These are phyloP conservation scores for Claviceps pazoutovae DNA, from an alignment of 2,329 filamentous ascomycete species.

Conservation along the genomic window DNA sequence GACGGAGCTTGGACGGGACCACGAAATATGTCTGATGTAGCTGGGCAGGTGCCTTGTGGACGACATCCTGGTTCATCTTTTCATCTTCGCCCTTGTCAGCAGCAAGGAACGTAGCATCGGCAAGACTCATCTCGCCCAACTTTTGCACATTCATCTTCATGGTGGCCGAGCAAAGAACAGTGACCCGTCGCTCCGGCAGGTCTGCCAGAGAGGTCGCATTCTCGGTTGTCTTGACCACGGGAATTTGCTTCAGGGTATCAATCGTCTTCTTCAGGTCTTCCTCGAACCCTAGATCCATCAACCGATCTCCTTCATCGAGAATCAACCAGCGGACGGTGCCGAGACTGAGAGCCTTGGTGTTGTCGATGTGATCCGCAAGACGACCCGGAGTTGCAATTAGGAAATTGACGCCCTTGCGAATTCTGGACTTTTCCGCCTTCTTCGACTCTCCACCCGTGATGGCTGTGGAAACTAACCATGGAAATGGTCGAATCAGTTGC, in stretches of 20 bases:
- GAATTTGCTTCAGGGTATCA: constrained; percentile 55
- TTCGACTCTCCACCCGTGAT: constrained; percentile 58
- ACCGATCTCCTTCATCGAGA: constrained; percentile 88
- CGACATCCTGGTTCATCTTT: constrained; percentile 30
- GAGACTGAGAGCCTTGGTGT: constrained; percentile 79
- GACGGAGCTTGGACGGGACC: constrained; percentile 74
- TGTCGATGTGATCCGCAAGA: constrained; percentile 79
- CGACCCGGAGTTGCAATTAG: constrained; percentile 88
- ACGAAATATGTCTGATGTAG: constrained; percentile 85
- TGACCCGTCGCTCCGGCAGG: constrained; percentile 64
- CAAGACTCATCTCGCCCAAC: constrained; percentile 85
- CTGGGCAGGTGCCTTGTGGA: constrained; percentile 76
- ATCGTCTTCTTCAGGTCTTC: constrained; percentile 85
- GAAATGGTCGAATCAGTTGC: constrained; percentile 71
- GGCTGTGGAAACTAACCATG: constrained; percentile 87
- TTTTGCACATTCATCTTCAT: constrained; percentile 97
- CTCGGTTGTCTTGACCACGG: constrained; percentile 43
- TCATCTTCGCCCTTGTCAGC: constrained; percentile 40
- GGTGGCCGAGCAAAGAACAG: constrained; percentile 87
- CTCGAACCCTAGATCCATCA: constrained; percentile 97
- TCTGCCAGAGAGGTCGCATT: constrained; percentile 45
- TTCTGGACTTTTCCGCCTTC: constrained; percentile 75
- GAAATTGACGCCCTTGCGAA: constrained; percentile 91
- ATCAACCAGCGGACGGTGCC: constrained; percentile 87
- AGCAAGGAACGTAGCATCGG: constrained; percentile 79